Evolutionary conservation across 1,284 basidiomycete genomes (phyloP).

Genomic region (Erythrobasidium hasegawianum): DNA sequence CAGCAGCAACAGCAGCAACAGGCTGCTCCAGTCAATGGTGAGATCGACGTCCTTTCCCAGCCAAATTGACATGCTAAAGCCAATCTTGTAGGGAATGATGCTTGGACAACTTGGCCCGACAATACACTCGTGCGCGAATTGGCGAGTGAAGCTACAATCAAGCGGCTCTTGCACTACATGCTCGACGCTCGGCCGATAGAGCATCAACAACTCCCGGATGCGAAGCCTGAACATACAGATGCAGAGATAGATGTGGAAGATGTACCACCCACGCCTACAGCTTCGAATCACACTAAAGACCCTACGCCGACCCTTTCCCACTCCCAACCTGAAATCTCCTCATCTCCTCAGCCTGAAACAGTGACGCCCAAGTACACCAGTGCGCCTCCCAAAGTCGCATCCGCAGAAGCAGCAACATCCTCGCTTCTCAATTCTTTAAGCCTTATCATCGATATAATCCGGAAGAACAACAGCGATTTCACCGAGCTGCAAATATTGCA

Average conservation of each 20-base stretch:
- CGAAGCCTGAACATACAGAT: neutral
- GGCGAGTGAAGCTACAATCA: conserved; percentile 69
- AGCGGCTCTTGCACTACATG: conserved; percentile 74
- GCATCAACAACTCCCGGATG: neutral
- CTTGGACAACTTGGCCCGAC: conserved; percentile 42
- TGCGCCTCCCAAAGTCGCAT: conserved; percentile 55
- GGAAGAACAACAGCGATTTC: conserved; percentile 98
- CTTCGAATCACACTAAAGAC: neutral
- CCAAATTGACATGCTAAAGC: conserved; percentile 53
- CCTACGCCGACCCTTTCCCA: neutral
- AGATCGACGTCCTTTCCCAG: conserved; percentile 49
- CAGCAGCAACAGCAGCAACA: conserved; percentile 42
- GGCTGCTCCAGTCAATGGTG: conserved; percentile 57
- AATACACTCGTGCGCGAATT: conserved; percentile 87
- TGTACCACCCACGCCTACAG: neutral
- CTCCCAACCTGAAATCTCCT: neutral
- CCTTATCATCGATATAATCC: conserved; percentile 90
- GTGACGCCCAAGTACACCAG: neutral
- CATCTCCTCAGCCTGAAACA: neutral
- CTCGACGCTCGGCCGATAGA: conserved; percentile 52
- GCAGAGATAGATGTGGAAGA: neutral
- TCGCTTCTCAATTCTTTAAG: conserved; percentile 84
- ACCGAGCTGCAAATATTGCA: conserved; percentile 72
- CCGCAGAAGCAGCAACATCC: conserved; percentile 69
- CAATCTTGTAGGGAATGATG: conserved; percentile 53